Evolutionary conservation across 2,329 filamentous ascomycete species (phyloP).

Genomic region (Tolypocladium ovalisporum): DNA sequence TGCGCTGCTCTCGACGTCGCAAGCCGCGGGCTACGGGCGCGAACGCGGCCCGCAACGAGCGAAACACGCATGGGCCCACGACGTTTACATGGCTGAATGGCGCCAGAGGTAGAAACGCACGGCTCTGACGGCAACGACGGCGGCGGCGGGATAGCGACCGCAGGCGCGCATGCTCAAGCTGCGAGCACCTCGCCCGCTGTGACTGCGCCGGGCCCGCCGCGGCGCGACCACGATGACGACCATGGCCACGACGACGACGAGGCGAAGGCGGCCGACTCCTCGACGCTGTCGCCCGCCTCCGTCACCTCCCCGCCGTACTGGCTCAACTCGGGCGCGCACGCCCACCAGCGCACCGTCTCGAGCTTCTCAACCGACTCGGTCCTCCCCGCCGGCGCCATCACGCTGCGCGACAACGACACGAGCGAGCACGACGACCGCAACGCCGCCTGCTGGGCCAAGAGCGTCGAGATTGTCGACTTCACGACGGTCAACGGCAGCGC

Average conservation of each 20-base stretch:
- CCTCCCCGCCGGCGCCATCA: conserved; percentile 44
- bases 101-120: conserved; percentile 18
- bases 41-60: background rate
- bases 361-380: conserved; percentile 37
- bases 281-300: conserved; percentile 15
- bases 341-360: conserved; percentile 27
- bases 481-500: conserved; percentile 45
- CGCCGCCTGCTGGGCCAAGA: conserved; percentile 53
- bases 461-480: conserved; percentile 47
- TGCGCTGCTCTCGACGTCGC: background rate
- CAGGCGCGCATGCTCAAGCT: background rate
- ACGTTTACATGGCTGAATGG: conserved; percentile 21
- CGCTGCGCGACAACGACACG: conserved; percentile 50
- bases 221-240: conserved; percentile 6
- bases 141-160: background rate
- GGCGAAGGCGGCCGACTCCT: conserved; percentile 4
- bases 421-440: conserved; percentile 38
- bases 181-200: background rate
- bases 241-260: background rate
- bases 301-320: conserved; percentile 34
- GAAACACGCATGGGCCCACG: conserved; percentile 6
- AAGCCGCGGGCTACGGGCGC: too few relatives aligned
- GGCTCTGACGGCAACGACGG: conserved; percentile 4
- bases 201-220: background rate
- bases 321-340: conserved; percentile 17